phyloP scores from a whole-genome alignment of 2,329 filamentous ascomycete species.

The Cladosporium sp. region DNA sequence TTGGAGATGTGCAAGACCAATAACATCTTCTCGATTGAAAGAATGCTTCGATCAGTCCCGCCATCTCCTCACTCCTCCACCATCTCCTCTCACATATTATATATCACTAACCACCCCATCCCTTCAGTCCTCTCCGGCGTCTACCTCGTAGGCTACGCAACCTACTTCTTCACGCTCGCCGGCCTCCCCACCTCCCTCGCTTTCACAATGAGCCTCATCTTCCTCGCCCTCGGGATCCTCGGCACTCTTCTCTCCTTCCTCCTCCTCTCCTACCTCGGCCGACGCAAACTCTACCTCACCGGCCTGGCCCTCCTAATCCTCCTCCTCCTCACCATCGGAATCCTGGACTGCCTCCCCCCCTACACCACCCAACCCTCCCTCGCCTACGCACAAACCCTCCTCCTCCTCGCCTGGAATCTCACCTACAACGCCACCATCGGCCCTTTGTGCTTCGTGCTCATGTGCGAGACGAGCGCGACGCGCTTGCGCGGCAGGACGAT shows the following conservation, averaged over 20 bases:
- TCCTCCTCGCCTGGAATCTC: slow-evolving; percentile 36
- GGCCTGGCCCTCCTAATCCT: slow-evolving; percentile 33
- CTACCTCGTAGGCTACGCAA: slow-evolving; percentile 41
- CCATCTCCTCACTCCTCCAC: too few species aligned
- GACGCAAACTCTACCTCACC: slow-evolving; percentile 37
- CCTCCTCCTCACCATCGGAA: slow-evolving; percentile 36
- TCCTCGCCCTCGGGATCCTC: slow-evolving; percentile 39
- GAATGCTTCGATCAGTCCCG: too few species aligned
- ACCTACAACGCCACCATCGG: slow-evolving; percentile 36
- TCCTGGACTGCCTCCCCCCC: slow-evolving; percentile 36
- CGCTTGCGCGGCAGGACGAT: slow-evolving; percentile 37
- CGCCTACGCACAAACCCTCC: slow-evolving; percentile 39
- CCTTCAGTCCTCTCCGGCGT: slow-evolving; percentile 36
- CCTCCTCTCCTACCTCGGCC: slow-evolving; percentile 35
- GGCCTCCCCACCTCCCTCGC: slow-evolving; percentile 37
- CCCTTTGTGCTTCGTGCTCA: slow-evolving; percentile 37
- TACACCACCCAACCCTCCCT: slow-evolving; percentile 21
- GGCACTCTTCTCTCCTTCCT: slow-evolving; percentile 41
- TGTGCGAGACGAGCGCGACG: slow-evolving; percentile 36
- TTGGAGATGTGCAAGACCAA: too few species aligned
- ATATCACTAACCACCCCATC: too few species aligned
- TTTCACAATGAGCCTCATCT: slow-evolving; percentile 39
- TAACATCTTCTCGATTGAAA: too few species aligned
- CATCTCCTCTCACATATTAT: too few species aligned
- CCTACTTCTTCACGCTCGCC: slow-evolving; percentile 47